Base-by-base conservation (phyloP, 352 stramenopile genomes). In the Phytophthora pseudosyringae region DNA sequence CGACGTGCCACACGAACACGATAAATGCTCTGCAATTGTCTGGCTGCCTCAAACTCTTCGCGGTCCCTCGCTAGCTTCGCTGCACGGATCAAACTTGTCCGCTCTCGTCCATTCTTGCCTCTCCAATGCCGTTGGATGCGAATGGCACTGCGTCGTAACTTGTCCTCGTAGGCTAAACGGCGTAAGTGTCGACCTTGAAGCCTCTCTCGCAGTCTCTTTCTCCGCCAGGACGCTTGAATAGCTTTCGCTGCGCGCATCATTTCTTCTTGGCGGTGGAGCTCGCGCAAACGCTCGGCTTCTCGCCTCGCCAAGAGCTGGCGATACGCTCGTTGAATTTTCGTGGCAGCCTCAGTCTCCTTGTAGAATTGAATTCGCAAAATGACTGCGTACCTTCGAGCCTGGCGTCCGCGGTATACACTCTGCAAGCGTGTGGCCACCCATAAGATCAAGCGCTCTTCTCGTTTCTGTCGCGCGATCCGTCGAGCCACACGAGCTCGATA, bases 121-220 rank as follows among this genome's bases (percentile, higher is more conserved):
- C 91, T 72, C 78, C 89, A 97, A 4, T 81, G 55, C 12, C 88
- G 73, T 67, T 98, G 91, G 29, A 98, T 69, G n/a, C 67, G 81
- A 10, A 71, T 59, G 1, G 81, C 78, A 11, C 76, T 80, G 1
- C 70, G 41, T 6, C 67, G 51, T 13, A 71, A 11, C 48, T 68
- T 71, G 7, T 68, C 51, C n/a, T 75, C 62, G 26, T 71, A 54
- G 0, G 56, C 60, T 15, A 54, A n/a, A 12, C 66, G 59, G 3
- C 48, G 45, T 44, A 69, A 31, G 45, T 71, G 39, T 36, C 70
- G 58, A n/a, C 64, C 35, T 3, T 46, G 50, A 13, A 89, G 28
- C 6, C 69, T 67, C 41, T 71, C 66, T 2, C 68, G 63, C n/a
- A 86, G 54, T 33, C 52, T 68, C 45, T 78, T 84, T 26, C 73